Base-by-base conservation (phyloP, 768 basidiomycete genomes). In the Exidia glandulosa region DNA sequence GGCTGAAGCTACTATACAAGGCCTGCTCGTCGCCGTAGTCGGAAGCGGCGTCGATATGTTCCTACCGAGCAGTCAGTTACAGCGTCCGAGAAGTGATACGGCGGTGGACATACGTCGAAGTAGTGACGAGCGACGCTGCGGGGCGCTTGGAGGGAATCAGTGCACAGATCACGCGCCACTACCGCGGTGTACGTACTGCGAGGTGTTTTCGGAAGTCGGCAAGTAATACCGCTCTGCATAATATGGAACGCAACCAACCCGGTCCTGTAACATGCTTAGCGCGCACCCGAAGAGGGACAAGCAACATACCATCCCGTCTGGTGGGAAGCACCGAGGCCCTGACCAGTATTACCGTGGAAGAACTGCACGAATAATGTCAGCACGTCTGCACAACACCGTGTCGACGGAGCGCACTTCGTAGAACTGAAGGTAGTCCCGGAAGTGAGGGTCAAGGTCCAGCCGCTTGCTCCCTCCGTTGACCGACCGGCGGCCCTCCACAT, bases 391-490 rank as follows among this genome's bases (percentile, higher is more conserved):
- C 32, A 27, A 27, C 1, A 41, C 2, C 50, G 33, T 55, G 3
- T 47, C 19, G 29, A 14, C 32, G 14, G 33, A n/a, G 61, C 76
- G 60, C 61, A 90, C 90, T 76, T 97, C 95, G 71, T 93, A 88
- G 79, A 97, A 97, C 82, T 86, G 90, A 47, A 97, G 85, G 68
- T 97, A 97, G 71, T 98, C 94, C 50, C 93, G 81, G 83, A 97
- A 99, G 75, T 96, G 82, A 16, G 94, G 92, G 70, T 99, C 96
- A 60, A 81, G 78, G 71, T 99, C 90, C 64, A 99, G 74, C 70
- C 86, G 89, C 34, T 82, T 77, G 67, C 88, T 88, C 6, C 92
- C 92, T 23, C 94, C 96, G 68, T 99, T 98, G 19, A 87, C 88
- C 0, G 96, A 94, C 41, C 96, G 79, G 62, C 82, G 80, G 10